Conservation (phyloP, 2,329 filamentous ascomycete genomes). For the Ascocoryne sarcoides region DNA sequence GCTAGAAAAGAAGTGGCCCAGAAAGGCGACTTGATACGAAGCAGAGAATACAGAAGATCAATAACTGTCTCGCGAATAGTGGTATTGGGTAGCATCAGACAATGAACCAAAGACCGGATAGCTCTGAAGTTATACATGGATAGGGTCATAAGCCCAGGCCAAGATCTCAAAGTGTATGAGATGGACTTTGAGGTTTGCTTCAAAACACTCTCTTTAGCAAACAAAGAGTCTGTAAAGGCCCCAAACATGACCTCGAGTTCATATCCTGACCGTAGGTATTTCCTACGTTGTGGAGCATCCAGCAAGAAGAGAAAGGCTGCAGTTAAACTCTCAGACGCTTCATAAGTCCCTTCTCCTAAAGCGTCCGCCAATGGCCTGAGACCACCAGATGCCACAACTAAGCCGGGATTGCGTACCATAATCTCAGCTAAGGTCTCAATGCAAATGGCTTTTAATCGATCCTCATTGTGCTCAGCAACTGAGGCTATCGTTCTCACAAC, state of each 20-base stretch:
- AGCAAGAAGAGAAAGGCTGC: constrained; percentile 83
- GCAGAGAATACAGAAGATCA: constrained; percentile 69
- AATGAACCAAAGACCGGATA: constrained; percentile 67
- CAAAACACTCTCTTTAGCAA: constrained; percentile 51
- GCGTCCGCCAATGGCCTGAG: constrained; percentile 85
- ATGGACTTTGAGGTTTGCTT: constrained; percentile 92
- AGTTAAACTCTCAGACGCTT: constrained; percentile 82
- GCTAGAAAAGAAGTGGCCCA: constrained; percentile 96
- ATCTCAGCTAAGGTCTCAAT: constrained; percentile 91
- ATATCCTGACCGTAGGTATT: constrained; percentile 77
- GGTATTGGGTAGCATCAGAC: constrained; percentile 48
- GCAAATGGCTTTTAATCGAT: constrained; percentile 75
- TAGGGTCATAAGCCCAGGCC: constrained; percentile 83
- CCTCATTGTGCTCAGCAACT: constrained; percentile 68
- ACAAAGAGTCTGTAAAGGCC: constrained; percentile 77
- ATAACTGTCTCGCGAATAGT: constrained; percentile 66
- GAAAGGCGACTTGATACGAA: constrained; percentile 85
- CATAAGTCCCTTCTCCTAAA: constrained; percentile 82
- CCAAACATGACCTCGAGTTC: constrained; percentile 86
- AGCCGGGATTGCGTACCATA: constrained; percentile 71
- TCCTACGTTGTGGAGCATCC: constrained; percentile 72
- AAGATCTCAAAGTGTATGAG: constrained; percentile 80
- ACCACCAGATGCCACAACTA: constrained; percentile 76
- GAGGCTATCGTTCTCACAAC: constrained; percentile 85
- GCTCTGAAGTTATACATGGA: constrained; percentile 83